Base-by-base conservation (phyloP, 768 basidiomycete genomes). In the Coprinopsis cinerea region DNA sequence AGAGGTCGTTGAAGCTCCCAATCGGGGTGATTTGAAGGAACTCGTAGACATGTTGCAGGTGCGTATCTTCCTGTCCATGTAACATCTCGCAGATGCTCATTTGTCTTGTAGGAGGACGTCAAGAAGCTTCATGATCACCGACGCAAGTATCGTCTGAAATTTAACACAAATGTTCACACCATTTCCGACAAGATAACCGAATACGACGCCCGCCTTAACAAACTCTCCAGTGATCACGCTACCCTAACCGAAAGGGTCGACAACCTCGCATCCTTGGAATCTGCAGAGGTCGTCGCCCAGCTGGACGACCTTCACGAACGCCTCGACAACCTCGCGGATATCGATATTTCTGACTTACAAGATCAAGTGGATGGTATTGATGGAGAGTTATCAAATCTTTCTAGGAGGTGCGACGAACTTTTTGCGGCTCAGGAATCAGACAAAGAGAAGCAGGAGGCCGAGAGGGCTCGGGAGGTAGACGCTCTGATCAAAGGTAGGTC, bases 111-210 rank as follows among this genome's bases (percentile, higher is more conserved):
- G 44, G 44, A 7, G 32, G 49, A 34, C 20, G 30, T 39, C 2
- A 37, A 39, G 32, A 58, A 66, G 48, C 68, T 77, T 7, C 69
- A 73, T 10, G 39, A 48, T 13, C 69, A 72, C 44, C 61, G 70
- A 10, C 67, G 66, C 48, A 69, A 71, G 47, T 71, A 71, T 57
- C 71, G 70, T 55, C 55, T 62, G 13, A 66, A 70, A 14, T 75
- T 74, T 61, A 71, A 74, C 46, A 51, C 64, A 15, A 70, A 68
- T 47, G 63, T 74, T 1, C 64, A 69, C 39, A 58, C 66, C 24
- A 67, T 74, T 20, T 63, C 71, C 6, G 67, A 66, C 17, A 72
- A 69, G 56, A 61, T 77, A 17, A 54, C 59, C 35, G 63, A 65
- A 14, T 65, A 75, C 49, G 72, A 75, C 43, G 69, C 68, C 32